These are phyloP conservation scores for Rhynchospora pubera DNA, from an alignment of 176 grass and related monocot genomes.

Conservation along the genomic window DNA sequence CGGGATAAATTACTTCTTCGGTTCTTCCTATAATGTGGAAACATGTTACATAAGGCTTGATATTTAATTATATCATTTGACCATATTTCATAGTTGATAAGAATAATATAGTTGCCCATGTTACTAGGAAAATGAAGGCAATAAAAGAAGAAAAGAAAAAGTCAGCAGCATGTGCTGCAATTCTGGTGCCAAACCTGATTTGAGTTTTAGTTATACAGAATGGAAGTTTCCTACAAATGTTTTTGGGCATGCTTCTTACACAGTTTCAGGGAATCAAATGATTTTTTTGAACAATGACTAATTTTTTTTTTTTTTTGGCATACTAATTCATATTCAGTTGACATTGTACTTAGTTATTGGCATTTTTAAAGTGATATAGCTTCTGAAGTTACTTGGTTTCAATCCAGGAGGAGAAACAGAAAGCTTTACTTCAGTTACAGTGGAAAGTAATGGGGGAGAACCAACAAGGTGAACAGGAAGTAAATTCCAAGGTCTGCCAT, in stretches of 20 bases:
- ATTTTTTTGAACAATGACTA: neutral
- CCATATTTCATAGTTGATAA: neutral
- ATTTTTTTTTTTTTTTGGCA: neutral
- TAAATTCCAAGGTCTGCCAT: conserved; percentile 72
- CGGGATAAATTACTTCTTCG: neutral
- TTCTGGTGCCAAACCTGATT: neutral
- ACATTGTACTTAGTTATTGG: neutral
- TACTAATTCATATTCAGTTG: neutral
- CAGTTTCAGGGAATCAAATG: no score
- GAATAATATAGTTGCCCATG: neutral
- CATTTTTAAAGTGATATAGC: conserved; percentile 11
- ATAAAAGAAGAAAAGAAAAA: neutral
- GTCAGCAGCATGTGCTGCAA: neutral
- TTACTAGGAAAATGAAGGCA: neutral
- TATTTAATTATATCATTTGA: neutral
- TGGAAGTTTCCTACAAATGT: neutral
- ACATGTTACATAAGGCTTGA: neutral
- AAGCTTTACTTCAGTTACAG: conserved; percentile 73
- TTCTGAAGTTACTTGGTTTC: conserved; percentile 24
- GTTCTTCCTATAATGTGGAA: neutral
- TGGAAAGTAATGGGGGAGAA: conserved; percentile 99
- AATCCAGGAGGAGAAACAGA: conserved; percentile 95
- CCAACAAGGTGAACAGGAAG: conserved; percentile 94
- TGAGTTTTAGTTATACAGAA: neutral
- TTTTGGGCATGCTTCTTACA: neutral